Percentiles rank a stretch among this genome's conserved stretches.
phyloP scores from a whole-genome alignment of 768 basidiomycete species.

The Termitomyces sp. region DNA sequence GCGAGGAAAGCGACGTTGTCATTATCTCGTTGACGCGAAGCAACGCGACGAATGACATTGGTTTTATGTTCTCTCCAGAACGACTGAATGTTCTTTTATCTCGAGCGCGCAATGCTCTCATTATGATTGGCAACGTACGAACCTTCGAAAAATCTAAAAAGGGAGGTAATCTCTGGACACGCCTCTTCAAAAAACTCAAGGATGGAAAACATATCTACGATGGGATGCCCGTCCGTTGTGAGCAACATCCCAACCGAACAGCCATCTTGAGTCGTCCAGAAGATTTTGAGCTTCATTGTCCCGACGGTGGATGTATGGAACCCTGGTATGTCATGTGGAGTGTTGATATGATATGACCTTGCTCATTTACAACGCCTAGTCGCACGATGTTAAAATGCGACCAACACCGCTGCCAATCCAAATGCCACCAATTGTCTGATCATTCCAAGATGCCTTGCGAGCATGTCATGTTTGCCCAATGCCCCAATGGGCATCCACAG shows the following conservation, averaged over 20 bases:
- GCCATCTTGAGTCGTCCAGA: background rate
- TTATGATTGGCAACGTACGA: constrained; percentile 58
- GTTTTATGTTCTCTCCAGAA: constrained; percentile 69
- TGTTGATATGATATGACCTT: background rate
- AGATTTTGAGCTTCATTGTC: background rate
- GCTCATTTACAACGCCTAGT: background rate
- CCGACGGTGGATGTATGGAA: constrained; percentile 1
- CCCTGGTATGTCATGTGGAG: background rate
- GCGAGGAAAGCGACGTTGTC: constrained; percentile 70
- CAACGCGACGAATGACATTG: constrained; percentile 50
- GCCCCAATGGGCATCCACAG: background rate
- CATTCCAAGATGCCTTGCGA: background rate
- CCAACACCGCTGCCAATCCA: background rate
- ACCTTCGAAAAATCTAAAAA: constrained; percentile 24
- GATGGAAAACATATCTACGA: background rate
- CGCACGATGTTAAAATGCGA: background rate
- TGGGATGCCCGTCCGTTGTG: background rate
- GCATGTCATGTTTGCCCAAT: background rate
- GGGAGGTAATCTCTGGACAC: background rate
- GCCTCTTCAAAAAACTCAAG: background rate
- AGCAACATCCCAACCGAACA: background rate
- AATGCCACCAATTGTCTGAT: background rate
- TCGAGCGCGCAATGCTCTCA: constrained; percentile 57
- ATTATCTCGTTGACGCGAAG: constrained; percentile 57
- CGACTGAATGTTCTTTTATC: constrained; percentile 69